Evolutionary conservation across 495 filamentous ascomycete species (phyloP).

Genomic region (Tuber melanosporum): DNA sequence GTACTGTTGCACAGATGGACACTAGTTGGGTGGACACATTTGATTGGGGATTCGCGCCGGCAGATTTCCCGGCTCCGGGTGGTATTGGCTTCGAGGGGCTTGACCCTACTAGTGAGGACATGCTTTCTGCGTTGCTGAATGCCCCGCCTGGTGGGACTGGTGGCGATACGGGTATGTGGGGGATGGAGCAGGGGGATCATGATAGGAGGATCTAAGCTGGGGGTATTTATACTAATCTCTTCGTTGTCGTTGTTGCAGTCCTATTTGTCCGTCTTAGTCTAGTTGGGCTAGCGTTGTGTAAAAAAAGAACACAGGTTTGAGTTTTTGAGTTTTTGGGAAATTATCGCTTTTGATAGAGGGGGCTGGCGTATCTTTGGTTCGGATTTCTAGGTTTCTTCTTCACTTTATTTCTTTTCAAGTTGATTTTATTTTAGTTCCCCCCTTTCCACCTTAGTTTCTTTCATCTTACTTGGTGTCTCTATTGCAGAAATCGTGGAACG

Average conservation of each 20-base stretch:
- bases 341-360: not conserved
- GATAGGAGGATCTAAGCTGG: constrained; percentile 16
- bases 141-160: constrained; percentile 12
- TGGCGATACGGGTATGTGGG: constrained; percentile 33
- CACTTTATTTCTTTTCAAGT: not conserved
- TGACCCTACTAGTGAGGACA: constrained; percentile 15
- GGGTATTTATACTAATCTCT: constrained; percentile 3
- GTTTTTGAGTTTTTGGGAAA: not conserved
- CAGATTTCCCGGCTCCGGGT: constrained; percentile 8
- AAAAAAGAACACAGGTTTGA: not conserved
- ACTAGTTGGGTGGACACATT: constrained; percentile 22
- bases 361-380: not conserved
- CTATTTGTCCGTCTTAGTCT: constrained; percentile 1
- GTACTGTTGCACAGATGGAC: constrained; percentile 19
- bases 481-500: not conserved
- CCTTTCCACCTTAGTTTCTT: not conserved
- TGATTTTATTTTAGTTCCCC: not conserved
- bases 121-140: constrained; percentile 14
- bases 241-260: not conserved
- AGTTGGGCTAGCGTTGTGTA: not conserved
- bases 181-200: constrained; percentile 27
- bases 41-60: constrained; percentile 17
- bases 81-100: constrained; percentile 23
- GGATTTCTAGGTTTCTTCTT: not conserved
- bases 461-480: not conserved